Evolutionary conservation across 2,329 filamentous ascomycete species (phyloP).

Genomic region (Alternaria sp.): DNA sequence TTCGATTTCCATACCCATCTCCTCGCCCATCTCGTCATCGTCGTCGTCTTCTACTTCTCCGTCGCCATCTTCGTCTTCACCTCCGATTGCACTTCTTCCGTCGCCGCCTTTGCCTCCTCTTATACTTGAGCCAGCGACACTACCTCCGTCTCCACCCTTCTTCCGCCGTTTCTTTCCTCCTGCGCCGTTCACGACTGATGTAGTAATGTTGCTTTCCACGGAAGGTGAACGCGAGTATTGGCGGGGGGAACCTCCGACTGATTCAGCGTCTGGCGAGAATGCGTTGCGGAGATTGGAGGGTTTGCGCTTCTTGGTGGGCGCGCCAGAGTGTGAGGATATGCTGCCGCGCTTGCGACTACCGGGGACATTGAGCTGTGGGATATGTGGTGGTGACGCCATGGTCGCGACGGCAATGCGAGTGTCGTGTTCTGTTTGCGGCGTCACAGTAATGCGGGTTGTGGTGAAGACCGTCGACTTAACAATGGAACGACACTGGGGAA

Average conservation of each 20-base stretch:
- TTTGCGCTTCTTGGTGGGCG: conserved; percentile 72
- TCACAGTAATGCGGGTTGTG: not conserved
- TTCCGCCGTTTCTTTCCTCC: conserved; percentile 70
- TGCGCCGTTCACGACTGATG: conserved; percentile 48
- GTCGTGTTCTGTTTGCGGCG: not conserved
- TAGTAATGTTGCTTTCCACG: conserved; percentile 68
- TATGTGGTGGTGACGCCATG: conserved; percentile 68
- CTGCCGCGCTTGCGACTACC: conserved; percentile 76
- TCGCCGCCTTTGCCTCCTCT: conserved; percentile 39
- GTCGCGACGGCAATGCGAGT: conserved; percentile 40
- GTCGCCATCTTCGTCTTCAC: conserved; percentile 66
- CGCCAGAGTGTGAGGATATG: conserved; percentile 59
- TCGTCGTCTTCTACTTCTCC: conserved; percentile 65
- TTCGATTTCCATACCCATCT: conserved; percentile 56
- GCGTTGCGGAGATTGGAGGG: conserved; percentile 79
- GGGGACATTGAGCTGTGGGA: conserved; percentile 61
- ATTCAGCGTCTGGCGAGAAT: conserved; percentile 72
- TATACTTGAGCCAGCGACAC: conserved; percentile 49
- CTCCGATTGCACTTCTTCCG: conserved; percentile 46
- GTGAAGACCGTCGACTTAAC: not conserved
- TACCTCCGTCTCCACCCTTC: conserved; percentile 41
- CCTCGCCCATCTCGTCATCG: conserved; percentile 59
- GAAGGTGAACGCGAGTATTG: conserved; percentile 69
- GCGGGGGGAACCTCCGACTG: conserved; percentile 58
- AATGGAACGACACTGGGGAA: conserved; percentile 8